phyloP scores from a whole-genome alignment of 176 grass and related monocot genomes.

The Oryza punctata region DNA sequence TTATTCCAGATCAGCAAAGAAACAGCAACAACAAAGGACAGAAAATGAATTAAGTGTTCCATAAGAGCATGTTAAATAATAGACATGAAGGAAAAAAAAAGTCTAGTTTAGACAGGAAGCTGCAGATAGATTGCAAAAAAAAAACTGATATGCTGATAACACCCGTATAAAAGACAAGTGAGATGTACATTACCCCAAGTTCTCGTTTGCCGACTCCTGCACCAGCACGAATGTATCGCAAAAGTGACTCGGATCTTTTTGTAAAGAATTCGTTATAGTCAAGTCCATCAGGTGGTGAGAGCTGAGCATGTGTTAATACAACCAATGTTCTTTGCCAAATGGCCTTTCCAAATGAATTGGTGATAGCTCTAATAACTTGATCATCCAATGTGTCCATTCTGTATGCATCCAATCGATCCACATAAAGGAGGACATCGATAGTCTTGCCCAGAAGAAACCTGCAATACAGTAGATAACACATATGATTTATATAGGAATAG shows the following conservation, averaged over 20 bases:
- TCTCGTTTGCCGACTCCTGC: conserved; percentile 73
- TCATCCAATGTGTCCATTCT: conserved; percentile 84
- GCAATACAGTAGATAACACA: conserved; percentile 20
- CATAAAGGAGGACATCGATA: conserved; percentile 90
- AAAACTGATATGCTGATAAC: background rate
- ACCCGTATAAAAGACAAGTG: background rate
- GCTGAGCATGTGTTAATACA: conserved; percentile 89
- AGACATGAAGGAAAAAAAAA: background rate
- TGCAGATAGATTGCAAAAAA: background rate
- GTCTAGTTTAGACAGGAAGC: conserved; percentile 1
- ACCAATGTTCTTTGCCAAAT: conserved; percentile 83
- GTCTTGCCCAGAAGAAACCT: conserved; percentile 98
- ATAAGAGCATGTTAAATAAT: background rate
- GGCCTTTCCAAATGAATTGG: conserved; percentile 81
- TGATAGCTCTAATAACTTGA: conserved; percentile 79
- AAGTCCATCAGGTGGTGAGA: conserved; percentile 91
- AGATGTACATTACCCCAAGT: conserved; percentile 58
- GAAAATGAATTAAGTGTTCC: background rate
- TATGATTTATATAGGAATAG: conserved; percentile 16
- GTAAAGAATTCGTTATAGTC: conserved; percentile 84
- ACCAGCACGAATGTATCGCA: conserved; percentile 59
- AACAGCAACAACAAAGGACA: background rate
- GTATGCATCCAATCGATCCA: conserved; percentile 92
- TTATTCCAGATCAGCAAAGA: conserved; percentile 18
- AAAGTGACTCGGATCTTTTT: conserved; percentile 73